Evolutionary conservation across 306 rosid genomes (phyloP).

Genomic region (Ochetophila trinervis): DNA sequence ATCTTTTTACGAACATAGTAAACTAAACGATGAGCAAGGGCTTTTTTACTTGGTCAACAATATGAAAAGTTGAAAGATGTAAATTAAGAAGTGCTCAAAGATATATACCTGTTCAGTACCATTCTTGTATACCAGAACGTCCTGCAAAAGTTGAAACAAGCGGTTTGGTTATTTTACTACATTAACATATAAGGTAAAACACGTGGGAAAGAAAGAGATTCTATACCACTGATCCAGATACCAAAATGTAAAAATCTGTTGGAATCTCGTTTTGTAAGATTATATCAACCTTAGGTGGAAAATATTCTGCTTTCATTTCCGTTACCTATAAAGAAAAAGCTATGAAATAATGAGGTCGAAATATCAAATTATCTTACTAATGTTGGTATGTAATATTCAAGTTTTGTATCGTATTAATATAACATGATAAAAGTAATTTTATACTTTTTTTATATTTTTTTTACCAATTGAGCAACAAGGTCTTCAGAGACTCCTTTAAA

Average conservation of each 20-base stretch:
- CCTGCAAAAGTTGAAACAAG: conserved; percentile 54
- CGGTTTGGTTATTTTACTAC: conserved; percentile 4
- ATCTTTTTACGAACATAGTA: not conserved
- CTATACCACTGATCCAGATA: conserved; percentile 73
- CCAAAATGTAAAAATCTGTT: conserved; percentile 71
- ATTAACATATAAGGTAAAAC: not conserved
- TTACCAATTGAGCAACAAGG: conserved; percentile 66
- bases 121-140: conserved; percentile 54
- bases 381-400: too few species aligned
- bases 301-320: conserved; percentile 82
- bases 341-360: not conserved
- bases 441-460: not conserved
- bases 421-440: not conserved
- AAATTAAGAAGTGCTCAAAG: conserved; percentile 12
- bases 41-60: too few species aligned
- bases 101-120: conserved; percentile 80
- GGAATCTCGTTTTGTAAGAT: conserved; percentile 83
- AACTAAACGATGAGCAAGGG: too few species aligned
- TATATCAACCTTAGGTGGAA: conserved; percentile 77
- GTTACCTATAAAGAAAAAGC: conserved; percentile 51
- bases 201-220: conserved; percentile 18
- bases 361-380: not conserved
- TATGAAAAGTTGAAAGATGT: not conserved
- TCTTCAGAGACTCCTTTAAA: conserved; percentile 72
- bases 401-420: not conserved